These are phyloP conservation scores for Tetradesmus lagerheimii DNA, from an alignment of 139 green algal genomes.

Conservation along the genomic window DNA sequence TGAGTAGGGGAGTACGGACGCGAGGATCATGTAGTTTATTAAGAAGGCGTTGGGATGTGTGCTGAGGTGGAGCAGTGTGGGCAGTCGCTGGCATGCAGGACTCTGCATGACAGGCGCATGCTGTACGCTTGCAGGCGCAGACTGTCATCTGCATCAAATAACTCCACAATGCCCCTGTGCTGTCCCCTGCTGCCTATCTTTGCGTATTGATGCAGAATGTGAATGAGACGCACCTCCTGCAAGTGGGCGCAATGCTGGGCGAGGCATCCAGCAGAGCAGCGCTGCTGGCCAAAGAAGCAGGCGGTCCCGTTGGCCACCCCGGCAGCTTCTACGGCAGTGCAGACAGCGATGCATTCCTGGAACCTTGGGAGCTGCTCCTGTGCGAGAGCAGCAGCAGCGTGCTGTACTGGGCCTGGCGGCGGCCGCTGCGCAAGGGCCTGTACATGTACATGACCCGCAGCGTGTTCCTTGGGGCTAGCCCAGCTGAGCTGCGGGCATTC, in stretches of 20 bases:
- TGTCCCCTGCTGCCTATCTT: not conserved
- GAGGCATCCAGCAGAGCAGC: conserved; percentile 52
- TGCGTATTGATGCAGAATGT: conserved; percentile 29
- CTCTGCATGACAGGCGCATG: no score
- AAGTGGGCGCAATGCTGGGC: conserved; percentile 70
- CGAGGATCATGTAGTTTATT: no score
- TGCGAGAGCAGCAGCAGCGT: conserved; percentile 59
- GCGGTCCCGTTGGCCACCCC: conserved; percentile 33
- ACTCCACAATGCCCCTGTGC: not conserved
- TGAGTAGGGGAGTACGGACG: no score
- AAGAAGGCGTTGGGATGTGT: no score
- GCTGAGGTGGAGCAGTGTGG: no score
- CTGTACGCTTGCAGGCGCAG: no score
- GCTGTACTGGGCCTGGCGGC: conserved; percentile 70
- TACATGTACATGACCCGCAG: conserved; percentile 62
- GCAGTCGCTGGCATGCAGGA: not conserved
- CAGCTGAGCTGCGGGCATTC: conserved; percentile 72
- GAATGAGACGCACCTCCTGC: conserved; percentile 72
- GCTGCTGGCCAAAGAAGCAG: conserved; percentile 47
- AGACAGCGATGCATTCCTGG: conserved; percentile 9
- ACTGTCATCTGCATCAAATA: not conserved
- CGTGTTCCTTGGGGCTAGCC: conserved; percentile 60
- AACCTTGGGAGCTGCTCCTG: conserved; percentile 66
- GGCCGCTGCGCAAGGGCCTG: conserved; percentile 72
- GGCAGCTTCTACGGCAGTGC: conserved; percentile 61